Percentiles rank a stretch among this genome's conserved stretches.
phyloP scores from a whole-genome alignment of 768 basidiomycete genomes.

The Panellus pusillus region DNA sequence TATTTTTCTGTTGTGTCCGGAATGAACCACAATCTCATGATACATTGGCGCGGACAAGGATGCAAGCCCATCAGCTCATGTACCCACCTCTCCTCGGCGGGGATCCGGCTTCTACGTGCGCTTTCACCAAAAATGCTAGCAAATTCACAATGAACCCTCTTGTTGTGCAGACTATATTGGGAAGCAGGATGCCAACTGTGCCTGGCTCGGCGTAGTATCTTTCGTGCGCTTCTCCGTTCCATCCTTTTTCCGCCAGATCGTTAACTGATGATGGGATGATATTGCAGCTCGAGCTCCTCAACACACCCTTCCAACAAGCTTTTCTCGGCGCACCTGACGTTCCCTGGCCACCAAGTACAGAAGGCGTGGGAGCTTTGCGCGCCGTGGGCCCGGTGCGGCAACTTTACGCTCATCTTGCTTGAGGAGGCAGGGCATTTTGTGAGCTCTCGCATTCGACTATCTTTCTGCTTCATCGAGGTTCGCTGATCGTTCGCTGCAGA shows the following conservation, averaged over 20 bases:
- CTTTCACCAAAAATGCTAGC: no score
- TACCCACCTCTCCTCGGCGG: constrained; percentile 26
- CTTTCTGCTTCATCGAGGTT: background rate
- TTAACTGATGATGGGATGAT: background rate
- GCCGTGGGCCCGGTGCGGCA: constrained; percentile 30
- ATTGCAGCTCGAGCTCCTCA: constrained; percentile 26
- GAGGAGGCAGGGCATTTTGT: constrained; percentile 35
- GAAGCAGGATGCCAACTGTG: constrained; percentile 28
- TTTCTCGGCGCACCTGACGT: constrained; percentile 28
- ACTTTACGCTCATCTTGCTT: constrained; percentile 31
- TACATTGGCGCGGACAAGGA: background rate
- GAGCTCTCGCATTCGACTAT: constrained; percentile 1
- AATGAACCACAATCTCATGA: background rate
- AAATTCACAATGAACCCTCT: background rate
- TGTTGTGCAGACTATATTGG: constrained; percentile 28
- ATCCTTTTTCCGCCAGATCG: background rate
- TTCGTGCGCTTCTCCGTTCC: constrained; percentile 17
- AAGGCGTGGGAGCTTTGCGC: constrained; percentile 27
- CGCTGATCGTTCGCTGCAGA: background rate
- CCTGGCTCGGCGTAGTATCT: constrained; percentile 29
- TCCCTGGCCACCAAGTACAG: constrained; percentile 23
- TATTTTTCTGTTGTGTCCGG: background rate
- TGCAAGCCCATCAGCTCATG: constrained; percentile 22
- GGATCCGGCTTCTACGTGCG: constrained; percentile 28
- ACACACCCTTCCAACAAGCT: constrained; percentile 24